Evolutionary conservation across 2,329 filamentous ascomycete genomes (phyloP).

Genomic region (Byssochlamys sp.): DNA sequence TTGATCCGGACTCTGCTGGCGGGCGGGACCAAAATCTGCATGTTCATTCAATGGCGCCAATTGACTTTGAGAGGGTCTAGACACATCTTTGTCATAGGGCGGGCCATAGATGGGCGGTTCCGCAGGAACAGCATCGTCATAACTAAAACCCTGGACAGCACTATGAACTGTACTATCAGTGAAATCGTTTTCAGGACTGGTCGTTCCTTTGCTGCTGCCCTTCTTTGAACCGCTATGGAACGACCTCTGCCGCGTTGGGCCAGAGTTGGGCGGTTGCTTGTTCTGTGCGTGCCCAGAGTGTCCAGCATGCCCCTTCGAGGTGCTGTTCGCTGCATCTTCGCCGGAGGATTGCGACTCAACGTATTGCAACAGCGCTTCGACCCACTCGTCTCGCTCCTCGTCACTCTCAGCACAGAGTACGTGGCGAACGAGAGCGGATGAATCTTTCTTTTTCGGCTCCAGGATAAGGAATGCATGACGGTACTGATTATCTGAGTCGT

Average conservation of each 20-base stretch:
- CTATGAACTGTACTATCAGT: slow-evolving; percentile 18
- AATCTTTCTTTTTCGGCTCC: slow-evolving; percentile 94
- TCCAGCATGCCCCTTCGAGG: slow-evolving; percentile 10
- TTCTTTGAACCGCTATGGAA: slow-evolving; percentile 19
- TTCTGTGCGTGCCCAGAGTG: slow-evolving; percentile 4
- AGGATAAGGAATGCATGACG: slow-evolving; percentile 90
- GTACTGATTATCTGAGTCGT: slow-evolving; percentile 86
- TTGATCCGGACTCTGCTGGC: slow-evolving; percentile 22
- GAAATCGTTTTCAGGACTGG: slow-evolving; percentile 30
- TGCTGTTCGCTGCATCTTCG: slow-evolving; percentile 17
- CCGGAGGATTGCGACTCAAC: slow-evolving; percentile 50
- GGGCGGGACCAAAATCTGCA: slow-evolving; percentile 13
- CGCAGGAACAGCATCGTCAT: slow-evolving; percentile 48
- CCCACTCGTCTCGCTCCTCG: slow-evolving; percentile 83
- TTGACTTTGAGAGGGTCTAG: slow-evolving; percentile 26
- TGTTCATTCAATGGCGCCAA: slow-evolving; percentile 20
- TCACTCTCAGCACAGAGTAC: slow-evolving; percentile 94
- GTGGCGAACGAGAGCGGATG: slow-evolving; percentile 75
- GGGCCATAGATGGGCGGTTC: slow-evolving; percentile 47
- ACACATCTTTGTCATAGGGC: slow-evolving; percentile 22
- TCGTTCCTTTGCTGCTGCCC: slow-evolving; percentile 20
- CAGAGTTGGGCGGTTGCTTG: slow-evolving; percentile 11
- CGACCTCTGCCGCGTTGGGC: slow-evolving; percentile 17
- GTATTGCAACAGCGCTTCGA: slow-evolving; percentile 78
- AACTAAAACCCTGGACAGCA: slow-evolving; percentile 39